Evolutionary conservation across 2,329 filamentous ascomycete species (phyloP).

Genomic region (Colletotrichum viniferum): DNA sequence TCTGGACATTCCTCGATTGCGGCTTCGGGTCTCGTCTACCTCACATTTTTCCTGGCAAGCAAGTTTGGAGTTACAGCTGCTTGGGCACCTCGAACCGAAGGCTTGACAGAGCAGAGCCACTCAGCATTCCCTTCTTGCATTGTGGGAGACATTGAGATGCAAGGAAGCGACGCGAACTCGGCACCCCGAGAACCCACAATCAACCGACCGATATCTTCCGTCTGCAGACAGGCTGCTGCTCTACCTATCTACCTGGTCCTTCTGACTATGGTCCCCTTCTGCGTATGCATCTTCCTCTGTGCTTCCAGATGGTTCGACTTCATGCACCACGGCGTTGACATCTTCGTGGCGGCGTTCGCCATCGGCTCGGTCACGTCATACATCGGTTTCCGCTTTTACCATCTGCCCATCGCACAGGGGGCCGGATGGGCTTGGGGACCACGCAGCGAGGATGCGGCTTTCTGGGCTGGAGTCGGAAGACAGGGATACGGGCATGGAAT

Average conservation of each 20-base stretch:
- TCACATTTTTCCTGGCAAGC: conserved; percentile 76
- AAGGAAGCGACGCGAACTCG: neutral
- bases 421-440: conserved; percentile 82
- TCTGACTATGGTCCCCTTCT: conserved; percentile 68
- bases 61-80: conserved; percentile 56
- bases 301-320: conserved; percentile 79
- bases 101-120: conserved; percentile 30
- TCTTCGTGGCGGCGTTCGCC: conserved; percentile 74
- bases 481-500: neutral
- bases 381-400: conserved; percentile 76
- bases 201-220: conserved; percentile 35
- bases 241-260: conserved; percentile 74
- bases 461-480: conserved; percentile 7
- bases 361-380: conserved; percentile 71
- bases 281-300: conserved; percentile 72
- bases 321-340: conserved; percentile 80
- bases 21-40: conserved; percentile 74
- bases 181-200: conserved; percentile 26
- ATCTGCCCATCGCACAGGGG: conserved; percentile 63
- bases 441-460: conserved; percentile 35
- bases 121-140: conserved; percentile 34
- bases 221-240: conserved; percentile 70
- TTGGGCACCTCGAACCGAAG: conserved; percentile 62
- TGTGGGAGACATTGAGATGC: conserved; percentile 24
- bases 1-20: conserved; percentile 54